phyloP scores from a whole-genome alignment of 1,284 basidiomycete species.

The Schizopora paradoxa region DNA sequence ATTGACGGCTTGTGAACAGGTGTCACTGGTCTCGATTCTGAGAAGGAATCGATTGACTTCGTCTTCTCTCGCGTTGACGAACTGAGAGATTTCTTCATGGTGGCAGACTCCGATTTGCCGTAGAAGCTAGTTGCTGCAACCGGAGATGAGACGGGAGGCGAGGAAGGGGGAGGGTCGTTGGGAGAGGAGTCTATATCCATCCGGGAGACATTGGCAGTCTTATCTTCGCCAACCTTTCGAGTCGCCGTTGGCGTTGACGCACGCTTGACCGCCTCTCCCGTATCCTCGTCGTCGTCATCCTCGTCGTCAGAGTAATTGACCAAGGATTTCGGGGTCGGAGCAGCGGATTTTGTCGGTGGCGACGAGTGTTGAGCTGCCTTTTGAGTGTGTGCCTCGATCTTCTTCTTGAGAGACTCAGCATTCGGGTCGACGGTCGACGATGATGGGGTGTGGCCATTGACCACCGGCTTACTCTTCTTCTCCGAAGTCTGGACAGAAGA shows the following conservation, averaged over 20 bases:
- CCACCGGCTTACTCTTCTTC: conserved; percentile 24
- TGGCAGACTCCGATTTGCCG: conserved; percentile 26
- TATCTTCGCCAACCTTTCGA: conserved; percentile 1
- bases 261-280: conserved; percentile 13
- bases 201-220: neutral
- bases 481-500: conserved; percentile 28
- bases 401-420: conserved; percentile 52
- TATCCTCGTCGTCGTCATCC: conserved; percentile 15
- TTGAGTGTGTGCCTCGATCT: conserved; percentile 46
- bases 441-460: conserved; percentile 21
- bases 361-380: conserved; percentile 15
- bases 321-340: conserved; percentile 13
- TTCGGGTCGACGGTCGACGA: conserved; percentile 45
- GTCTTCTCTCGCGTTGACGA: conserved; percentile 11
- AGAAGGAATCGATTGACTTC: conserved; percentile 16
- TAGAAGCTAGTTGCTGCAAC: conserved; percentile 47
- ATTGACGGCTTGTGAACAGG: conserved; percentile 7
- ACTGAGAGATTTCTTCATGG: neutral
- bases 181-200: conserved; percentile 6
- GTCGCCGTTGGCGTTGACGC: conserved; percentile 6
- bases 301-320: conserved; percentile 10
- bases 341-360: conserved; percentile 25
- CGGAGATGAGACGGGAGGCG: conserved; percentile 22
- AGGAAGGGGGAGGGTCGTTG: conserved; percentile 17
- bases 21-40: neutral